Percentiles rank a stretch among this genome's conserved stretches.
phyloP scores from a whole-genome alignment of 129 eudicot species.

The sunflower (Helianthus annuus) region DNA sequence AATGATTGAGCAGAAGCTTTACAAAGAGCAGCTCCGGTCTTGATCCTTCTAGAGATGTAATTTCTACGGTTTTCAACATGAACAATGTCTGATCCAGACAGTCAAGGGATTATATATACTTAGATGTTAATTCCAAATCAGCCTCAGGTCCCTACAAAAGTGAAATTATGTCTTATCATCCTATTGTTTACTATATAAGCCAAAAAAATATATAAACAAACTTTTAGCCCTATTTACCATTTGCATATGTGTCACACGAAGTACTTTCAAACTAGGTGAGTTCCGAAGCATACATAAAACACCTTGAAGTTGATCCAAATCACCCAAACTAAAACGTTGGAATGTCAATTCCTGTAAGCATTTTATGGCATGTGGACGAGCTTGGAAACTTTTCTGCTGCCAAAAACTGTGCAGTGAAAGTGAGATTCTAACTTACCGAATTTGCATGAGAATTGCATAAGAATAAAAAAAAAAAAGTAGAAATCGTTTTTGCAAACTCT shows the following conservation, averaged over 20 bases:
- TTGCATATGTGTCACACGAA: background rate
- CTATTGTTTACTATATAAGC: background rate
- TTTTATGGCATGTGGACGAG: slow-evolving; percentile 1
- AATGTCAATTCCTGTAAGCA: background rate
- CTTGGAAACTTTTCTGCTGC: slow-evolving; percentile 13
- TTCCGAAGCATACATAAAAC: slow-evolving; percentile 22
- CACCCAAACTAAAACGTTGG: background rate
- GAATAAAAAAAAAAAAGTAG: background rate
- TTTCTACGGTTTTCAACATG: background rate
- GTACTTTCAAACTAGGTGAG: slow-evolving; percentile 8
- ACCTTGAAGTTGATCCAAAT: slow-evolving; percentile 21
- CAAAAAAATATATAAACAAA: background rate
- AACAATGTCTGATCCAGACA: slow-evolving; percentile 18
- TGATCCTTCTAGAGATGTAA: slow-evolving; percentile 11
- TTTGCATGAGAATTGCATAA: background rate
- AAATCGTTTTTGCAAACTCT: background rate
- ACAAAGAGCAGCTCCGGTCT: background rate
- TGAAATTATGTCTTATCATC: background rate
- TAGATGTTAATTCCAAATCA: background rate
- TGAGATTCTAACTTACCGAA: background rate
- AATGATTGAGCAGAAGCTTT: slow-evolving; percentile 24
- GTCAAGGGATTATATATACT: slow-evolving; percentile 7
- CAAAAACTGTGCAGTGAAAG: background rate
- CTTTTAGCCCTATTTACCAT: slow-evolving; percentile 1
- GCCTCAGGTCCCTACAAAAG: background rate